These are phyloP conservation scores for Paratinospora sagittata DNA, from an alignment of 164 flowering plant species.

Conservation along the genomic window DNA sequence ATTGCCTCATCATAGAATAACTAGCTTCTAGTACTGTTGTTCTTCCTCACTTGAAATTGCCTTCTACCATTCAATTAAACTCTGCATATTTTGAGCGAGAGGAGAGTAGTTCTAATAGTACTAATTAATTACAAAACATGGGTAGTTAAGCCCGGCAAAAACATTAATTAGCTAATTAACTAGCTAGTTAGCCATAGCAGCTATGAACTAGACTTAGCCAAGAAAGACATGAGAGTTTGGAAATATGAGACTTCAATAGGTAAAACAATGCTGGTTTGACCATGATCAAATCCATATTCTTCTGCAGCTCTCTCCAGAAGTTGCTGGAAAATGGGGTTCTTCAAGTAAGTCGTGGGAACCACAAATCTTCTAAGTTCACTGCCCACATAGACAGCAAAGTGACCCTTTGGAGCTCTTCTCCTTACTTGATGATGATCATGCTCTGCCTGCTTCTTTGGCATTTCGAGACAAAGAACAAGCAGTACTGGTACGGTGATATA, in stretches of 20 bases:
- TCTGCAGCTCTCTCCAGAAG: constrained; percentile 45
- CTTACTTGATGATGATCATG: constrained; percentile 2
- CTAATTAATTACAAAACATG: no score
- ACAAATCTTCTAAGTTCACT: constrained; percentile 32
- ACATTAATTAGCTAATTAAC: no score
- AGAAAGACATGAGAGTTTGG: constrained; percentile 13
- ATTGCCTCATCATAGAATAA: no score
- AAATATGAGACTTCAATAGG: constrained; percentile 44
- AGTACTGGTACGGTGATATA: background rate
- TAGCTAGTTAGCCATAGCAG: no score
- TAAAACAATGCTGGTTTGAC: constrained; percentile 27
- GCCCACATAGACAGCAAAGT: constrained; percentile 44
- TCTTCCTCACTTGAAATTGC: no score
- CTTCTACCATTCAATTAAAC: no score
- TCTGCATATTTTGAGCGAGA: no score
- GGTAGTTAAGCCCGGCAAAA: no score
- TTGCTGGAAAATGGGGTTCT: constrained; percentile 30
- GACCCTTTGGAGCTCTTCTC: constrained; percentile 40
- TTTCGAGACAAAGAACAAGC: background rate
- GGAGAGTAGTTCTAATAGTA: no score
- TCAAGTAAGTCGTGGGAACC: constrained; percentile 35
- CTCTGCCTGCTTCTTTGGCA: constrained; percentile 16
- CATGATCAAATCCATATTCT: constrained; percentile 40
- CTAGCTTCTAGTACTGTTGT: no score
- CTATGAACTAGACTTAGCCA: constrained; percentile 7